Evolutionary conservation across 2,329 filamentous ascomycete genomes (phyloP), one percentile per base, ranked within the genome.

Genomic region (Lecanicillium sp.): DNA sequence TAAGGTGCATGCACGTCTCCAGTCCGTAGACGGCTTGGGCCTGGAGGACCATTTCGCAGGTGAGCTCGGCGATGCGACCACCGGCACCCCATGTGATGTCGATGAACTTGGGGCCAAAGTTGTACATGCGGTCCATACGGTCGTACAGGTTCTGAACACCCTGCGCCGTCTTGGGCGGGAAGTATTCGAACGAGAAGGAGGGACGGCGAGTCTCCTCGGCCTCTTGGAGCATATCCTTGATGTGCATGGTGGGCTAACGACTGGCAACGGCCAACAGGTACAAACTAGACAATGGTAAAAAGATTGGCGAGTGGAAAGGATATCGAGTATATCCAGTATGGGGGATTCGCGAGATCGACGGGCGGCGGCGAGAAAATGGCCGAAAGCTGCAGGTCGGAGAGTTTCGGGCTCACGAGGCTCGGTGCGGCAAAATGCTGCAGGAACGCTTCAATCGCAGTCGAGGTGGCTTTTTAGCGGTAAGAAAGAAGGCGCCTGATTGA

Each of bases 61-160:
- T 98, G 54, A 98, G 68, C 57, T 94, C 84, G 40, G 90, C 92
- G 51, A 92, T 79, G 49, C 85, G 81, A 34, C 92, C 92, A 50
- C 92, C 92, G 37, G 92, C 92, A 47, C 94, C 94, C 92, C 92
- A 98, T 46, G 92, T 98, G 56, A 98, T 84, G 64, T 98, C 92
- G 60, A 98, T 88, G 69, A 98, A 98, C 56, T 89, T 84, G 47
- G 90, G 92, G 2, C 88, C 92, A 47, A 94, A 78, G 55, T 83
- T 79, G 64, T 95, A 88, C 92, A 98, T 98, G 65, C 89, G 88
- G 66, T 98, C 92, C 86, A 98, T 97, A 52, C 92, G 87, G 54
- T 98, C 92, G 72, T 98, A 98, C 42, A 98, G 81, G 62, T 98
- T 98, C 68, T 98, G 92, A 11, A 98, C 90, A 73, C 92, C 92